A percentile compares a stretch with the other conserved stretches of the same genome.
These are phyloP conservation scores for Epithemia pelagica DNA, from an alignment of 108 stramenopile genomes.

Conservation along the genomic window DNA sequence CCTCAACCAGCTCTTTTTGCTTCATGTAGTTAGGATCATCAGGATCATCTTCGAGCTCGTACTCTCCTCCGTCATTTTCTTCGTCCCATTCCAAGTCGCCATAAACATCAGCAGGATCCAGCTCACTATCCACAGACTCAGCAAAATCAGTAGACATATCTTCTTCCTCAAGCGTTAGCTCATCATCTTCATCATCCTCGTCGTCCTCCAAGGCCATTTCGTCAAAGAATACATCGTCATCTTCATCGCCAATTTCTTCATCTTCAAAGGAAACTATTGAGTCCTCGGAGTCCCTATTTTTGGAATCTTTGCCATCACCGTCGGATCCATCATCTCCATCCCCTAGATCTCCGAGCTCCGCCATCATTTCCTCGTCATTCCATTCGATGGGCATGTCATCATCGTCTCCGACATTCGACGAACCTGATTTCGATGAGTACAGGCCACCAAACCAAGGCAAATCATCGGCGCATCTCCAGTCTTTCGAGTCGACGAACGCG, in stretches of 20 bases:
- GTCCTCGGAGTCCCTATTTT: slow-evolving; percentile 67
- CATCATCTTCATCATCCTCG: slow-evolving; percentile 58
- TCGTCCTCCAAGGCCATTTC: slow-evolving; percentile 3
- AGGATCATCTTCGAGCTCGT: slow-evolving; percentile 31
- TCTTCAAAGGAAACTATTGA: slow-evolving; percentile 80
- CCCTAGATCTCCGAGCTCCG: slow-evolving; percentile 48
- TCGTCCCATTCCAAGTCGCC: slow-evolving; percentile 16
- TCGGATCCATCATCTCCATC: slow-evolving; percentile 63
- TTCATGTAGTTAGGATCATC: slow-evolving; percentile 34
- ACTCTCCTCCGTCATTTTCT: slow-evolving; percentile 14
- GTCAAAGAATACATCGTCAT: slow-evolving; percentile 2
- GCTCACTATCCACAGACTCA: slow-evolving; percentile 65
- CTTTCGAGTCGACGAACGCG: background rate
- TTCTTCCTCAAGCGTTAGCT: slow-evolving; percentile 73
- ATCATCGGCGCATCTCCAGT: too few relatives aligned
- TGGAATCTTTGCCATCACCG: slow-evolving; percentile 51
- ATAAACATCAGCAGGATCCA: background rate
- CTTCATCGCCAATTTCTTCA: slow-evolving; percentile 61
- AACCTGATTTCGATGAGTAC: background rate
- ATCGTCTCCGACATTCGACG: slow-evolving; percentile 58
- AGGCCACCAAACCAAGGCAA: background rate
- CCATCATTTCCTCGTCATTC: slow-evolving; percentile 30
- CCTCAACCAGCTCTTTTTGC: slow-evolving; percentile 29
- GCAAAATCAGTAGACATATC: slow-evolving; percentile 98
- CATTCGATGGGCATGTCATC: slow-evolving; percentile 40